phyloP scores from a whole-genome alignment of 164 flowering plant genomes.

The Berberis thunbergii region DNA sequence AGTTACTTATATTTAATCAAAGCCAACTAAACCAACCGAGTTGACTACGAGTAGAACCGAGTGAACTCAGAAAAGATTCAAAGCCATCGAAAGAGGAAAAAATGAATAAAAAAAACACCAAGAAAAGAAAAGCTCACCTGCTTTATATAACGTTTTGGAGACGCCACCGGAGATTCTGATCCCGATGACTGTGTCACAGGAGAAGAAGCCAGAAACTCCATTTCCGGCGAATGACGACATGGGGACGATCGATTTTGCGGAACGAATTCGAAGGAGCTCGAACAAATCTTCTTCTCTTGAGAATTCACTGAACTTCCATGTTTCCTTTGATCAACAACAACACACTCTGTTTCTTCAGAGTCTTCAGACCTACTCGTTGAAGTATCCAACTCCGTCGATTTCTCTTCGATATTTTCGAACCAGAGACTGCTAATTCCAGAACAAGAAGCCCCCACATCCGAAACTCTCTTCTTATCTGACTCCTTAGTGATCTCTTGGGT shows the following conservation, averaged over 20 bases:
- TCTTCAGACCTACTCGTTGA: slow-evolving; percentile 27
- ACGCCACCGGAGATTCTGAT: slow-evolving; percentile 42
- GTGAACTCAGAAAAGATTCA: too few relatives aligned
- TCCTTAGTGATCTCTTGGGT: neutral
- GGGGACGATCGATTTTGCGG: slow-evolving; percentile 31
- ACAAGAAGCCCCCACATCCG: slow-evolving; percentile 23
- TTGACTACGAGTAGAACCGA: too few relatives aligned
- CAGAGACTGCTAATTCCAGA: slow-evolving; percentile 42
- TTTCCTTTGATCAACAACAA: slow-evolving; percentile 3
- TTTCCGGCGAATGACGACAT: slow-evolving; percentile 40
- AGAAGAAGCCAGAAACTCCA: slow-evolving; percentile 44
- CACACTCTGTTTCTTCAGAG: slow-evolving; percentile 16
- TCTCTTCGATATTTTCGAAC: slow-evolving; percentile 51
- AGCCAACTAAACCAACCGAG: too few relatives aligned
- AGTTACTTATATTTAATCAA: too few relatives aligned
- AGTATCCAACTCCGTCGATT: slow-evolving; percentile 42
- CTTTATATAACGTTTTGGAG: slow-evolving; percentile 30
- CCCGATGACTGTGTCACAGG: slow-evolving; percentile 34
- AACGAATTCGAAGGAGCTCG: slow-evolving; percentile 48
- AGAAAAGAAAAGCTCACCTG: slow-evolving; percentile 27
- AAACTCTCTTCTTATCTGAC: slow-evolving; percentile 9
- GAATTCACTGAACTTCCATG: slow-evolving; percentile 3
- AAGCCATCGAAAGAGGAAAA: neutral
- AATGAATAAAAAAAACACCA: neutral
- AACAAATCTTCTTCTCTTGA: too few relatives aligned